Evolutionary conservation across 2,329 filamentous ascomycete genomes (phyloP).

Genomic region (Neoarthrinium moseri): DNA sequence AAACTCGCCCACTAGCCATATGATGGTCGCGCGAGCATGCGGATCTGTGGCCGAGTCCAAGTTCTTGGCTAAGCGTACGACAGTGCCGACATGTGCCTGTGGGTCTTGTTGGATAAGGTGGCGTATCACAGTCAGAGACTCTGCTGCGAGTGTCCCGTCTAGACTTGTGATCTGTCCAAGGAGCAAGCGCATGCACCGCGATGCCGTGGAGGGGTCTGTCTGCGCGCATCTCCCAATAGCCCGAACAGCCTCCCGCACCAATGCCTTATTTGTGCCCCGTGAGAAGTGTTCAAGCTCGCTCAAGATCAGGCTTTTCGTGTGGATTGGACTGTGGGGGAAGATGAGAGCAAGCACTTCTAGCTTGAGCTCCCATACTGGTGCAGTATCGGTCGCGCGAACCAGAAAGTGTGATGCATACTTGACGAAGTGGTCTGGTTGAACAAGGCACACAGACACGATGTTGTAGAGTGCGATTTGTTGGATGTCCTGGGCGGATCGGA

Average conservation of each 20-base stretch:
- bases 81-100: slow-evolving; percentile 75
- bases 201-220: slow-evolving; percentile 66
- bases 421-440: slow-evolving; percentile 76
- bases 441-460: slow-evolving; percentile 87
- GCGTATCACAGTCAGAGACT: slow-evolving; percentile 90
- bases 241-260: slow-evolving; percentile 86
- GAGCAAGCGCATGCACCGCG: slow-evolving; percentile 78
- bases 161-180: slow-evolving; percentile 85
- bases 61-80: slow-evolving; percentile 85
- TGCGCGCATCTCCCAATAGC: slow-evolving; percentile 94
- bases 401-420: slow-evolving; percentile 89
- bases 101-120: slow-evolving; percentile 94
- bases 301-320: slow-evolving; percentile 81
- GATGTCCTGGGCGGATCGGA: slow-evolving; percentile 83
- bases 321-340: slow-evolving; percentile 76
- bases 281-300: slow-evolving; percentile 95
- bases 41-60: slow-evolving; percentile 86
- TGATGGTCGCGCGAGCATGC: slow-evolving; percentile 87
- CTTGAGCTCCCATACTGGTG: slow-evolving; percentile 86
- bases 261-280: slow-evolving; percentile 65
- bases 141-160: slow-evolving; percentile 84
- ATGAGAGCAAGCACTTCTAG: slow-evolving; percentile 87
- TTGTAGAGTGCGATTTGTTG: slow-evolving; percentile 90
- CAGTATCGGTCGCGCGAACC: slow-evolving; percentile 74
- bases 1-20: slow-evolving; percentile 97